phyloP scores from a whole-genome alignment of 768 basidiomycete genomes.

The Rhizopogon sp. region DNA sequence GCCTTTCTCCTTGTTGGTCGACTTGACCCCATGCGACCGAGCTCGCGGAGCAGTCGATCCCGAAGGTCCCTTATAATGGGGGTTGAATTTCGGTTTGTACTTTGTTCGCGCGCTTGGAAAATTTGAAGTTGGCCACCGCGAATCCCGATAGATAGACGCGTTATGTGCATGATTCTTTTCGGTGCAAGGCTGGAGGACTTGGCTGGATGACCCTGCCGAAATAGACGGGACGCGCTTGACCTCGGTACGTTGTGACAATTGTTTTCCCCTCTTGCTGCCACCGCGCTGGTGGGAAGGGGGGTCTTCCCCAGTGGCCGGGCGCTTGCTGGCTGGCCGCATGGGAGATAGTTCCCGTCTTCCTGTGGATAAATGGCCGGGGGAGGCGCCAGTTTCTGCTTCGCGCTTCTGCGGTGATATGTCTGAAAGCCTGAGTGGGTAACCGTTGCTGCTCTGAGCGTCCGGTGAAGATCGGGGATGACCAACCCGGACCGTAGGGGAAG shows the following conservation, averaged over 20 bases:
- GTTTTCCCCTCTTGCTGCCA: constrained; percentile 29
- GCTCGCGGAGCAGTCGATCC: constrained; percentile 15
- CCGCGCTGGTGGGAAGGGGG: constrained; percentile 12
- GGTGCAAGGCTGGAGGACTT: background rate
- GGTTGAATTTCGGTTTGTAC: constrained; percentile 18
- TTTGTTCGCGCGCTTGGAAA: constrained; percentile 25
- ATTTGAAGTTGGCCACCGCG: constrained; percentile 4
- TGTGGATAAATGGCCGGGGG: constrained; percentile 11
- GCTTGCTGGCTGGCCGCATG: constrained; percentile 43
- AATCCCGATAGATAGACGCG: constrained; percentile 3
- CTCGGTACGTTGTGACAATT: constrained; percentile 4
- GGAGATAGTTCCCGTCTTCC: constrained; percentile 27
- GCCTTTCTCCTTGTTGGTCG: constrained; percentile 6
- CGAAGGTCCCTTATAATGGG: constrained; percentile 7
- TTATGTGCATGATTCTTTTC: constrained; percentile 7
- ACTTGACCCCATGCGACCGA: constrained; percentile 11
- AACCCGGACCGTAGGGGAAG: background rate
- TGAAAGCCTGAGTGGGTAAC: constrained; percentile 37
- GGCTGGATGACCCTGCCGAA: constrained; percentile 8
- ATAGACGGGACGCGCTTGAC: constrained; percentile 13
- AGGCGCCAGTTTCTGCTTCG: constrained; percentile 7
- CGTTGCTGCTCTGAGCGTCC: background rate
- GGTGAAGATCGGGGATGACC: background rate
- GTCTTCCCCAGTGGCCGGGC: constrained; percentile 30
- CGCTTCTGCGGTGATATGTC: constrained; percentile 43